A percentile compares a stretch with the other conserved stretches of the same genome.
Conservation (phyloP, 495 filamentous ascomycete species). For the Xylaria sp. region DNA sequence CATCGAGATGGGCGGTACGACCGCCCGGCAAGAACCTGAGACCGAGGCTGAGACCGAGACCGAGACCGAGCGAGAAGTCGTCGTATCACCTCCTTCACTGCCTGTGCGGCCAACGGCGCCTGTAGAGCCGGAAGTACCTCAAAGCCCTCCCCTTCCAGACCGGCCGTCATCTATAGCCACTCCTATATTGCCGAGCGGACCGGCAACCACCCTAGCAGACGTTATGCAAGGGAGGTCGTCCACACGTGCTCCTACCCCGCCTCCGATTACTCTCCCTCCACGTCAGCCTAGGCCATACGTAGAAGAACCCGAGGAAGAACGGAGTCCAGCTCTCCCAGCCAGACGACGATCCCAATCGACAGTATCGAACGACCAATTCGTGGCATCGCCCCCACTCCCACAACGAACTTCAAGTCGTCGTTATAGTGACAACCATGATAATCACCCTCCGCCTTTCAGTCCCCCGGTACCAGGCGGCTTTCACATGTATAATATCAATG, state of each 20-base stretch:
- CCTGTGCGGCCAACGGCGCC: conserved; percentile 35
- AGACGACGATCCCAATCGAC: conserved; percentile 70
- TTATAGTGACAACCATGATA: conserved; percentile 35
- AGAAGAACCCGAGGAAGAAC: conserved; percentile 66
- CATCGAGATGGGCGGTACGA: conserved; percentile 68
- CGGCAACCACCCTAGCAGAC: conserved; percentile 45
- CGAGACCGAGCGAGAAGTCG: conserved; percentile 6
- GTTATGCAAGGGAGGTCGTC: conserved; percentile 43
- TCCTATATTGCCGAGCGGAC: conserved; percentile 31
- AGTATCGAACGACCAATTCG: conserved; percentile 57
- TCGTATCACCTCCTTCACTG: conserved; percentile 33
- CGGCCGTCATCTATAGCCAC: conserved; percentile 34
- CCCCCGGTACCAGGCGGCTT: conserved; percentile 70
- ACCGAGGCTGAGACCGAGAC: conserved; percentile 20
- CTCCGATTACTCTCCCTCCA: conserved; percentile 42
- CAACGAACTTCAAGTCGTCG: conserved; percentile 34
- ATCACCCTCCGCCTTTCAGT: conserved; percentile 41
- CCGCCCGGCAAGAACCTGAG: conserved; percentile 34
- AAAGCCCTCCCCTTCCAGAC: conserved; percentile 45
- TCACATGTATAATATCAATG: conserved; percentile 93
- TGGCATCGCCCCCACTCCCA: conserved; percentile 45
- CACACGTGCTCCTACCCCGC: conserved; percentile 34
- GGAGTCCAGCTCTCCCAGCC: conserved; percentile 71
- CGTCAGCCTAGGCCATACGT: conserved; percentile 60
- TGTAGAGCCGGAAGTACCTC: conserved; percentile 52